Conservation (phyloP, 176 grass and related monocot genomes). For the Oryza australiensis region DNA sequence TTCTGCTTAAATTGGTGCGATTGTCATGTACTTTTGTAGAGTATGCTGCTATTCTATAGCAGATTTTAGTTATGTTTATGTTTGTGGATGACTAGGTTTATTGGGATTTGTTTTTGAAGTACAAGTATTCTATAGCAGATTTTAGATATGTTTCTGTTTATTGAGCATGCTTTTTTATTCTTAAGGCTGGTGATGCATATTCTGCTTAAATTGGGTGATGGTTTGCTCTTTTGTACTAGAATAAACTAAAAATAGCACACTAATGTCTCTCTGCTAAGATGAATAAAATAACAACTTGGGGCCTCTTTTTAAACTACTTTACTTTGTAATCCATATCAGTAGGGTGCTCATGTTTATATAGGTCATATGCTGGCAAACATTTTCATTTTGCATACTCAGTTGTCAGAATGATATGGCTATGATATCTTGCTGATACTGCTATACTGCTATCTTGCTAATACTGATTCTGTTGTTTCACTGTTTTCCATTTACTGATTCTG, state of each 20-base stretch:
- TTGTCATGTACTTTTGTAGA: background rate
- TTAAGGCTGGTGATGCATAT: background rate
- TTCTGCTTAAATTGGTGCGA: too few species aligned
- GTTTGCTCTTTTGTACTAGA: background rate
- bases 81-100: background rate
- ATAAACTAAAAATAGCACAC: conserved; percentile 2
- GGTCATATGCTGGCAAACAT: background rate
- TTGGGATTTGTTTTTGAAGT: background rate
- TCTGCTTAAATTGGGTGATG: conserved; percentile 7
- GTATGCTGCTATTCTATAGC: too few species aligned
- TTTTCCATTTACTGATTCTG: too few species aligned
- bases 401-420: conserved; percentile 14
- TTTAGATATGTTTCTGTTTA: too few species aligned
- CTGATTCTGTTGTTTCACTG: too few species aligned
- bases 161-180: background rate
- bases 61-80: background rate
- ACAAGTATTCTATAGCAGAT: too few species aligned
- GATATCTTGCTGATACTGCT: too few species aligned
- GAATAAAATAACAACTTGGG: background rate
- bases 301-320: conserved; percentile 4
- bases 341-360: conserved; percentile 15
- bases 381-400: background rate
- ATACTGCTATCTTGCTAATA: too few species aligned
- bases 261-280: background rate
- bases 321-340: background rate